Conservation (phyloP, 768 basidiomycete genomes). For the Cytidiella melzeri region DNA sequence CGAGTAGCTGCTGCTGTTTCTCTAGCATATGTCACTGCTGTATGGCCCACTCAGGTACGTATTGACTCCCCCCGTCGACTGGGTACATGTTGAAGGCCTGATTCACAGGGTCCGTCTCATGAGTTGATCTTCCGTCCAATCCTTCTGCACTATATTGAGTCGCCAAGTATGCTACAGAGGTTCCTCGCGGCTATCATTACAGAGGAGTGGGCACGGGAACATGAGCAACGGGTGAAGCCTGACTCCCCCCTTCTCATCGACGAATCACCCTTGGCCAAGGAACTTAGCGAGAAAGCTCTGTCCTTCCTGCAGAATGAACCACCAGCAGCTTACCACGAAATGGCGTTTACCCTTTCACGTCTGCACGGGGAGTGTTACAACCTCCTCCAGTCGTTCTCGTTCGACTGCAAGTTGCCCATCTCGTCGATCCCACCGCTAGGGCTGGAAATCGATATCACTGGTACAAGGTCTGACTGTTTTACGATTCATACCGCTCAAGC, state of each 20-base stretch:
- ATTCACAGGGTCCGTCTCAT: slow-evolving; percentile 34
- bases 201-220: slow-evolving; percentile 84
- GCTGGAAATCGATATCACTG: slow-evolving; percentile 68
- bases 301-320: slow-evolving; percentile 67
- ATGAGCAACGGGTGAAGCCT: slow-evolving; percentile 30
- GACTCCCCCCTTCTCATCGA: slow-evolving; percentile 42
- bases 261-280: slow-evolving; percentile 51
- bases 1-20: slow-evolving; percentile 75
- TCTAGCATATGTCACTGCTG: slow-evolving; percentile 59
- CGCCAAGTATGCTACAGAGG: slow-evolving; percentile 88
- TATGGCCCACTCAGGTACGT: slow-evolving; percentile 61
- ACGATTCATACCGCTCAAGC: slow-evolving; percentile 72
- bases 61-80: too few species aligned
- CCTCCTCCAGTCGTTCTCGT: slow-evolving; percentile 74
- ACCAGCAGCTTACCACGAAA: slow-evolving; percentile 85
- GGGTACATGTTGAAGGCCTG: slow-evolving; percentile 1
- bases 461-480: slow-evolving; percentile 60
- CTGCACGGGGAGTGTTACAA: slow-evolving; percentile 75
- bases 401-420: slow-evolving; percentile 82
- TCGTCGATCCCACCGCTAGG: slow-evolving; percentile 77
- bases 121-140: slow-evolving; percentile 72
- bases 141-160: slow-evolving; percentile 73
- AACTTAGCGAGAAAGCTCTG: slow-evolving; percentile 64
- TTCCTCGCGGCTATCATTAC: slow-evolving; percentile 79
- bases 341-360: slow-evolving; percentile 73